Evolutionary conservation across 257 asterid genomes (phyloP).

Genomic region (Solanum piurae): DNA sequence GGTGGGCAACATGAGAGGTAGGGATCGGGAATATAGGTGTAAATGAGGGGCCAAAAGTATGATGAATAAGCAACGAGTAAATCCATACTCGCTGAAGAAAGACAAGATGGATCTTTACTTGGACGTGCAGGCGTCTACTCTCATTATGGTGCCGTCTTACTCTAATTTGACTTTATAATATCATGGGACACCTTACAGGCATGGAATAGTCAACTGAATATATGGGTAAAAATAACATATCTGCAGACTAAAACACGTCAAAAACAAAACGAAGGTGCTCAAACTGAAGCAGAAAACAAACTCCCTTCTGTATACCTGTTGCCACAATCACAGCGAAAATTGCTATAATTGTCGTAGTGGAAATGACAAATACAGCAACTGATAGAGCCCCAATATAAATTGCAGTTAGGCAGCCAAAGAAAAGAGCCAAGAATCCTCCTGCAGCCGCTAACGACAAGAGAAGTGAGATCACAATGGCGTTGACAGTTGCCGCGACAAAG

Average conservation of each 20-base stretch:
- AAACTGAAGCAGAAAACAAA: neutral
- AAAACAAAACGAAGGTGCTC: neutral
- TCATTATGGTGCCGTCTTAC: neutral
- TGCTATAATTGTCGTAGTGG: conserved; percentile 42
- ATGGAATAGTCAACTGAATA: neutral
- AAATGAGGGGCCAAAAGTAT: neutral
- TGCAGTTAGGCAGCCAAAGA: conserved; percentile 59
- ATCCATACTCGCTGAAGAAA: neutral
- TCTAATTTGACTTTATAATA: neutral
- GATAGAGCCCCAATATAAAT: conserved; percentile 58
- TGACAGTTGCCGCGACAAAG: conserved; percentile 62
- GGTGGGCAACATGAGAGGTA: neutral
- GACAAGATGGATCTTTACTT: neutral
- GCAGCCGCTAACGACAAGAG: conserved; percentile 72
- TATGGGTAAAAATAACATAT: neutral
- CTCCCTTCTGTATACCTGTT: conserved; percentile 34
- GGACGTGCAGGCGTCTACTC: neutral
- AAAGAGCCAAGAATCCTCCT: conserved; percentile 82
- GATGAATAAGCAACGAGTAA: neutral
- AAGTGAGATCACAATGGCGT: conserved; percentile 68
- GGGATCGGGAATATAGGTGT: neutral
- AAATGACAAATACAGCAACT: conserved; percentile 44
- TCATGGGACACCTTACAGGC: neutral
- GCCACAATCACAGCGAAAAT: conserved; percentile 44
- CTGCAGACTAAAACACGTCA: neutral